Base-by-base conservation (phyloP, 495 filamentous ascomycete species). In the Neurospora africana region DNA sequence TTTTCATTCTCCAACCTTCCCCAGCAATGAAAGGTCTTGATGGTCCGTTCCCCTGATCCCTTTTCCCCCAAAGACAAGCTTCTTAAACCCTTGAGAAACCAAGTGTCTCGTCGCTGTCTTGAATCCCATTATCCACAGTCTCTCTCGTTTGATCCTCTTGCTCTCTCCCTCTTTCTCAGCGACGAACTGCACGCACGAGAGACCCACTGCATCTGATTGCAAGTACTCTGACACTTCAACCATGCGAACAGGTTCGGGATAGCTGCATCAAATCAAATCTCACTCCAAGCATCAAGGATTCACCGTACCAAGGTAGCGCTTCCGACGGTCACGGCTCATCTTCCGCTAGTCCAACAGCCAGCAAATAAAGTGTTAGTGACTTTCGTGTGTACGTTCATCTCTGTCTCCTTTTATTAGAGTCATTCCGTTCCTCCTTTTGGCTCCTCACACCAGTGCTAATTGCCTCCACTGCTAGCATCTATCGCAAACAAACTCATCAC, bases 211-310 rank as follows among this genome's bases (percentile, higher is more conserved):
- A 72, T 78, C 74, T 78, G 78, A 79, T 81, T 84, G 81, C 81
- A 81, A 77, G 74, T 71, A 35, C 74, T 77, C 81, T 79, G 77
- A 81, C 75, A 77, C 72, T 73, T 68, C 76, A 76, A 19, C 76
- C 76, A 81, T 82, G 80, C 82, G 81, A 85, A 85, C 83, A 84
- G 82, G 80, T 83, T 83, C 80, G 77, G 84, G 84, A 78, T 84
- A 81, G 78, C 82, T 82, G 83, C 84, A 85, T 83, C 80, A 79
- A 75, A 81, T 78, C 79, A 74, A 79, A 75, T 75, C 70, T 76
- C 72, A 75, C 74, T 70, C 74, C 74, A 71, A 65, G 53, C 53
- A 33, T 33, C 53, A 65, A 65, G 27, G 27, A 65, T 65, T 19
- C 23, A 65, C 2, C 27, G 23, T 65, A 65, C 53, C 53, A 65